Percentiles rank a stretch among this genome's conserved stretches.
phyloP scores from a whole-genome alignment of 2,329 filamentous ascomycete genomes.

The Arthrobotrys sphaeroides region DNA sequence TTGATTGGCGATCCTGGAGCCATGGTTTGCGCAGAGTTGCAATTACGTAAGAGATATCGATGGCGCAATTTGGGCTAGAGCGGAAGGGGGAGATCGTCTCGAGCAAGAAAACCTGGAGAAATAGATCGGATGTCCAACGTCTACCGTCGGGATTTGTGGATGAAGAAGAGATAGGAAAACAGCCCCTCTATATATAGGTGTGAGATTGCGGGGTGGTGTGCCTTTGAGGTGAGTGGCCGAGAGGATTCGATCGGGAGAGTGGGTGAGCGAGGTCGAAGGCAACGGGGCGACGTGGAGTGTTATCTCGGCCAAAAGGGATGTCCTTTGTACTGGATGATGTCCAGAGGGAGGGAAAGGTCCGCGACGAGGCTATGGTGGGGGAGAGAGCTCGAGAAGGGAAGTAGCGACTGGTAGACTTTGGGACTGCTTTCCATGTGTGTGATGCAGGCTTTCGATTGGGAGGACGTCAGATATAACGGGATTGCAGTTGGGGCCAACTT shows the following conservation, averaged over 20 bases:
- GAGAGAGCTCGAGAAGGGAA: slow-evolving; percentile 16
- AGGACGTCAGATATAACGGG: not conserved
- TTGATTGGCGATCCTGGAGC: slow-evolving; percentile 19
- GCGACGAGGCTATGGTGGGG: slow-evolving; percentile 43
- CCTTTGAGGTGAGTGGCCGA: not conserved
- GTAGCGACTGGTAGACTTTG: slow-evolving; percentile 25
- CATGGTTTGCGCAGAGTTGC: slow-evolving; percentile 22
- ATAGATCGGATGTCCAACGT: not conserved
- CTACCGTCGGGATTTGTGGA: not conserved
- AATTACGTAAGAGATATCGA: slow-evolving; percentile 53
- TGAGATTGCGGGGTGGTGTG: slow-evolving; percentile 14
- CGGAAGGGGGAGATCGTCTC: not conserved
- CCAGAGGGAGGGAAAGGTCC: slow-evolving; percentile 48
- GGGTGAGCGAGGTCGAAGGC: not conserved
- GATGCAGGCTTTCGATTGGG: not conserved
- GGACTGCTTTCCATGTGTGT: slow-evolving; percentile 54
- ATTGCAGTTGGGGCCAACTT: slow-evolving; percentile 1
- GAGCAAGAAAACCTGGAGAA: not conserved
- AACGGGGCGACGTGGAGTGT: slow-evolving; percentile 6
- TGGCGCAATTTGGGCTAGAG: slow-evolving; percentile 36
- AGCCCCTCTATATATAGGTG: slow-evolving; percentile 11
- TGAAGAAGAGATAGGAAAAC: not conserved
- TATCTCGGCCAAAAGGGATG: slow-evolving; percentile 54
- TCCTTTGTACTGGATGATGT: slow-evolving; percentile 54
- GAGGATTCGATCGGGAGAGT: not conserved